Percentiles rank a stretch among this genome's conserved stretches.
These are phyloP conservation scores for Trichoderma gamsii DNA, from an alignment of 495 filamentous ascomycete genomes.

Conservation along the genomic window DNA sequence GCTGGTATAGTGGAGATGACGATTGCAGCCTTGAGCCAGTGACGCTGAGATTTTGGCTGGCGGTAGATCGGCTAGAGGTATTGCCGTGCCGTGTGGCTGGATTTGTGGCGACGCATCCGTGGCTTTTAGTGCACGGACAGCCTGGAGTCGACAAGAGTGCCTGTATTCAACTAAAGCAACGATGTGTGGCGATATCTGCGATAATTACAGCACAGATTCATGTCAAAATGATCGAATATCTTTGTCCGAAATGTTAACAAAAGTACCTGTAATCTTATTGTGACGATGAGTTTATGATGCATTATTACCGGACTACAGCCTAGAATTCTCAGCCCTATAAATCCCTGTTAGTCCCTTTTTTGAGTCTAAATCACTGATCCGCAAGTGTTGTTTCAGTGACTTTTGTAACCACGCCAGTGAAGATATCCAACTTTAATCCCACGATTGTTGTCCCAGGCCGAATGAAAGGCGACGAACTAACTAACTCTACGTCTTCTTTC, in stretches of 20 bases:
- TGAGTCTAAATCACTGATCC: background rate
- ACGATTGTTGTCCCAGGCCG: conserved; percentile 25
- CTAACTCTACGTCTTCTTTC: conserved; percentile 25
- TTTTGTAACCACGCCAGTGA: conserved; percentile 21
- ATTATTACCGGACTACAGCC: too few relatives aligned
- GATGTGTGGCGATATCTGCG: too few relatives aligned
- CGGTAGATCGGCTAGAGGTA: background rate
- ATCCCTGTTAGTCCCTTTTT: too few relatives aligned
- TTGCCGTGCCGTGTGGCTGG: conserved; percentile 12
- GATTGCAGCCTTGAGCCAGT: background rate
- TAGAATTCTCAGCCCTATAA: too few relatives aligned
- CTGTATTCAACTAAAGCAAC: background rate
- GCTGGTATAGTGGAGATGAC: background rate
- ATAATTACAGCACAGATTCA: too few relatives aligned
- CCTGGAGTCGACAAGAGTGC: background rate
- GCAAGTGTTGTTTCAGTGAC: conserved; percentile 16
- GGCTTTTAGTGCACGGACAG: background rate
- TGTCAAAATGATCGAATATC: too few relatives aligned
- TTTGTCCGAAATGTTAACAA: too few relatives aligned
- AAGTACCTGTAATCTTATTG: too few relatives aligned
- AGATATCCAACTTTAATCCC: conserved; percentile 28
- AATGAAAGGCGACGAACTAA: conserved; percentile 28
- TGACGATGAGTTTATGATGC: background rate
- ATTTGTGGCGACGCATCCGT: background rate
- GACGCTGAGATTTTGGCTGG: background rate